Percentiles rank a stretch among this genome's conserved stretches.
These are phyloP conservation scores for Coemansia sp. DNA, from an alignment of 192 early-diverging fungal species.

Conservation along the genomic window DNA sequence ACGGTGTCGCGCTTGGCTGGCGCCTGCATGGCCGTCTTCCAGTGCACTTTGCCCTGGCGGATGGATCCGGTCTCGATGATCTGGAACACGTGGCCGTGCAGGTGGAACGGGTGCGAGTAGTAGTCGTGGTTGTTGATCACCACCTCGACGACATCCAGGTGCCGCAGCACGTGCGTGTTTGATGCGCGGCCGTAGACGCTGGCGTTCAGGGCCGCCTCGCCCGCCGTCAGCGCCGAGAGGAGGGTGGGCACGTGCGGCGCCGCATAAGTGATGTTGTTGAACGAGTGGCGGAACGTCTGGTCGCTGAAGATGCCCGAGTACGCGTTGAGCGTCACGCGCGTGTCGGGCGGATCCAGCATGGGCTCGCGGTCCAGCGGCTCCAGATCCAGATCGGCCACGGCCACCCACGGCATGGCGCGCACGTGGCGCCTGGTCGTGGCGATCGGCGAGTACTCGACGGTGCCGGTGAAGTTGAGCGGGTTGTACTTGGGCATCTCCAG, in stretches of 20 bases:
- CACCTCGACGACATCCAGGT: slow-evolving; percentile 68
- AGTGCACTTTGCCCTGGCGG: slow-evolving; percentile 31
- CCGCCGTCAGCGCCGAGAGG: slow-evolving; percentile 64
- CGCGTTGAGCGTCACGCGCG: slow-evolving; percentile 54
- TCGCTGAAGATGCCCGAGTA: slow-evolving; percentile 68
- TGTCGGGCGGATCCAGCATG: slow-evolving; percentile 40
- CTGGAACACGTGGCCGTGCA: slow-evolving; percentile 88
- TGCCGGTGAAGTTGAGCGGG: slow-evolving; percentile 62
- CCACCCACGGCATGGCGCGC: slow-evolving; percentile 23
- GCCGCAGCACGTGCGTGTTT: slow-evolving; percentile 63
- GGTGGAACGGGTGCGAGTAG: slow-evolving; percentile 78
- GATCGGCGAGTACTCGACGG: slow-evolving; percentile 56
- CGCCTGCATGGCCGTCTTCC: slow-evolving; percentile 15
- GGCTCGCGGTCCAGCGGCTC: slow-evolving; percentile 57
- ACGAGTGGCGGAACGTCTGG: slow-evolving; percentile 76
- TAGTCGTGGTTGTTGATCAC: slow-evolving; percentile 74
- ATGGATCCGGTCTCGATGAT: slow-evolving; percentile 63
- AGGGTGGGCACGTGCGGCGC: slow-evolving; percentile 65
- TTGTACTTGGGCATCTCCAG: slow-evolving; percentile 61
- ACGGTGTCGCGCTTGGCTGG: slow-evolving; percentile 68
- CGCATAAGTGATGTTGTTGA: slow-evolving; percentile 73
- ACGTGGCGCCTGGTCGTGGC: slow-evolving; percentile 14
- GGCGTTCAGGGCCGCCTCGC: slow-evolving; percentile 49
- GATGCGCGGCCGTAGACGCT: slow-evolving; percentile 66
- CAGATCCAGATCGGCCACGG: slow-evolving; percentile 60